Evolutionary conservation across 2,329 filamentous ascomycete genomes (phyloP), one percentile per base, ranked within the genome.

Genomic region (Ophiostoma angusticollis): DNA sequence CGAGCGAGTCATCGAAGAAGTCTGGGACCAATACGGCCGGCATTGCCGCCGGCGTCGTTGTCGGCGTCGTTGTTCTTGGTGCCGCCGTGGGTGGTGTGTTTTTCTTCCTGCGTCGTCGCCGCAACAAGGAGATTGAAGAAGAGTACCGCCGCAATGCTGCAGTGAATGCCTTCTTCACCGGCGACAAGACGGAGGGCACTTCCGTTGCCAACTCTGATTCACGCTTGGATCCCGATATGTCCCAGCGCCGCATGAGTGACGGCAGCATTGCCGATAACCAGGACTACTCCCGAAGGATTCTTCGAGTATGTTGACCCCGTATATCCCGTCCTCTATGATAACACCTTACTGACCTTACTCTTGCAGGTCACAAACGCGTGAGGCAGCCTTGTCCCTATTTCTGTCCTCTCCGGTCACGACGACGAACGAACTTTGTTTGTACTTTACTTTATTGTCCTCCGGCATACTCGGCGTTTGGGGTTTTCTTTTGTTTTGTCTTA

Each of bases 211-310:
- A 76, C 60, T 76, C 76, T 12, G 89, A 96, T 56, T 79, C 83
- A 30, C 77, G 89, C 40, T 75, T 95, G 41, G 89, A 96, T 49
- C 85, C 86, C 7, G 78, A 86, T 47, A 79, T 93, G 71, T 79
- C 80, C 42, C 75, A 86, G 50, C 72, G 85, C 55, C 76, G 87
- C 60, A 73, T 89, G 64, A 95, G 89, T 62, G 84, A 91, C 54
- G 89, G 89, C 50, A 95, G 87, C 60, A 95, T 96, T 59, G 89
- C 87, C 37, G 89, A 96, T 59, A 93, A 95, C 62, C 78, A 93
- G 62, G 89, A 96, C 59, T 96, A 94, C 64, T 95, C 89, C 46
- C 78, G 89, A 63, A 82, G 84, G 63, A 95, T 96, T 61, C 73
- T 96, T 55, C 84, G 93, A 77, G 89, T 93, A 72, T 49, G 74